Percentiles rank a stretch among this genome's conserved stretches.
Conservation (phyloP, 768 basidiomycete genomes). For the Kwoniella newhampshirensis region DNA sequence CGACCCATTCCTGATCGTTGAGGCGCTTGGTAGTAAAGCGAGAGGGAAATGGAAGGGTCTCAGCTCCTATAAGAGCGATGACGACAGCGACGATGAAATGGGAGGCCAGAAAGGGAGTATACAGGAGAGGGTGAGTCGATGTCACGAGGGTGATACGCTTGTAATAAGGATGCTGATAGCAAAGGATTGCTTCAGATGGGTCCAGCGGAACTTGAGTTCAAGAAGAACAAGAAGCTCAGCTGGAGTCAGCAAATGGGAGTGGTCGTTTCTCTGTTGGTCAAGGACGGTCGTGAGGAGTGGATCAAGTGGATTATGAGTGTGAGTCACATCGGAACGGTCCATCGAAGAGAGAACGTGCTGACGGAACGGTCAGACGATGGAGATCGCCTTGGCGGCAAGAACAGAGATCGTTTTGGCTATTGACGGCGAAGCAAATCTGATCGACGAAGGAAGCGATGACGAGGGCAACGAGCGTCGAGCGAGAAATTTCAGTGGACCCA, state of each 20-base stretch:
- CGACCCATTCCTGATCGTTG: slow-evolving; percentile 81
- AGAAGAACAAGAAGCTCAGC: slow-evolving; percentile 70
- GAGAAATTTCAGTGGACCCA: slow-evolving; percentile 57
- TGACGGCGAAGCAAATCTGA: slow-evolving; percentile 40
- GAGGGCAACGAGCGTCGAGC: slow-evolving; percentile 35
- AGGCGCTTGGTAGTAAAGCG: slow-evolving; percentile 61
- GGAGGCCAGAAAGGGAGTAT: slow-evolving; percentile 45
- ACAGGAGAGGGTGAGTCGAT: slow-evolving; percentile 36
- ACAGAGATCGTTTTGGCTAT: slow-evolving; percentile 53
- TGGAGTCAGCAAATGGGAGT: slow-evolving; percentile 90
- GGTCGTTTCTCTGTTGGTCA: slow-evolving; percentile 70
- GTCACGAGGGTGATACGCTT: neutral
- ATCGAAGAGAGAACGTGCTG: neutral
- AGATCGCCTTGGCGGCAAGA: slow-evolving; percentile 49
- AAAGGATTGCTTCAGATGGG: slow-evolving; percentile 25
- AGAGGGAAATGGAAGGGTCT: slow-evolving; percentile 41
- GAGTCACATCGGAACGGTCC: too few species aligned
- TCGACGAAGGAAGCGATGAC: slow-evolving; percentile 35
- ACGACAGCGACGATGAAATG: slow-evolving; percentile 41
- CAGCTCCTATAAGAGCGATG: slow-evolving; percentile 41
- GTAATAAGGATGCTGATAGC: neutral
- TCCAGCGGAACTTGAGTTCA: slow-evolving; percentile 68
- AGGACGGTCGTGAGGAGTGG: slow-evolving; percentile 64
- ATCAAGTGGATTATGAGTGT: slow-evolving; percentile 82
- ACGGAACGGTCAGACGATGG: slow-evolving; percentile 21